A percentile compares a stretch with the other conserved stretches of the same genome.
phyloP scores from a whole-genome alignment of 176 grass and related monocot genomes.

The Echinochloa phyllopogon region DNA sequence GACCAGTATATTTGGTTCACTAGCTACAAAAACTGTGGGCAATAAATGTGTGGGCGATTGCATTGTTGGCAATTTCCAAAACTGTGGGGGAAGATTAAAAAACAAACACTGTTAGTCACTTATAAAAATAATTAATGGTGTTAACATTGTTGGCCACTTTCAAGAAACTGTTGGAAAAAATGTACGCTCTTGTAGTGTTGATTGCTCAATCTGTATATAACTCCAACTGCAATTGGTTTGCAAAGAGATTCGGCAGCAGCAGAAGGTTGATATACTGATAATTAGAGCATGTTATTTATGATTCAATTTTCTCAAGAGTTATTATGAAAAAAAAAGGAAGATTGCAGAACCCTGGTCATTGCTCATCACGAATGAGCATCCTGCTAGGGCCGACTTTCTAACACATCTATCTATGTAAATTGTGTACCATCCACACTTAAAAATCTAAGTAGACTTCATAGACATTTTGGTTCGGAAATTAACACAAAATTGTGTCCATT shows the following conservation, averaged over 20 bases:
- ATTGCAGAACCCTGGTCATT: not conserved
- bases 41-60: too few species aligned
- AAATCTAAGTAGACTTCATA: not conserved
- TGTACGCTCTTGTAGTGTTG: too few species aligned
- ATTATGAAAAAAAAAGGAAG: not conserved
- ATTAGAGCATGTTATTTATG: not conserved
- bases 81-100: too few species aligned
- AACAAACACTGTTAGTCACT: too few species aligned
- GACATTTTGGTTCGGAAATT: not conserved
- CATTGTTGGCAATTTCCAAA: too few species aligned
- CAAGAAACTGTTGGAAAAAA: too few species aligned
- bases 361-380: not conserved
- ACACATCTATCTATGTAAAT: not conserved
- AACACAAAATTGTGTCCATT: not conserved
- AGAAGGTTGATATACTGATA: not conserved
- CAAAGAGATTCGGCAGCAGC: not conserved
- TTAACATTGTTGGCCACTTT: too few species aligned
- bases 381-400: not conserved
- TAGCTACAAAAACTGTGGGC: too few species aligned
- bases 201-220: not conserved
- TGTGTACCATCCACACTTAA: not conserved
- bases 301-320: not conserved
- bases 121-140: too few species aligned
- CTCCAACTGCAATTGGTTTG: not conserved
- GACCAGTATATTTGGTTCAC: too few species aligned